Base-by-base conservation (phyloP, 768 basidiomycete species). In the Lentinula raphanica region DNA sequence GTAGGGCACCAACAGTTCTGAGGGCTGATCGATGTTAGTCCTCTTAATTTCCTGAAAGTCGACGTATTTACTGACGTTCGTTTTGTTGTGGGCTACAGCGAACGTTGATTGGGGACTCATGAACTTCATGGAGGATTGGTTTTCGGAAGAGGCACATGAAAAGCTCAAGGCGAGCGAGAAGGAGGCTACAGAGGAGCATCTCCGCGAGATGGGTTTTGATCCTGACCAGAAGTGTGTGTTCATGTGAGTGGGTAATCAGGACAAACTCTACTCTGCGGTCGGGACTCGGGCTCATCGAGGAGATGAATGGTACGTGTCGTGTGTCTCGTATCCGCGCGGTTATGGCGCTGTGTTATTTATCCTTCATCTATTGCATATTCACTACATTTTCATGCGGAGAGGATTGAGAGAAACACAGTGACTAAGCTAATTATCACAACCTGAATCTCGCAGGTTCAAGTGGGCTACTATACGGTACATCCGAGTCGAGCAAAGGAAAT, bases 81-180 rank as follows among this genome's bases (percentile, higher is more conserved):
- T 3, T 56, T 11, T 46, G 12, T 36, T 49, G 17, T 31, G 7
- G 19, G 36, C 49, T 45, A 17, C 59, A 92, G 90, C 79, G 3
- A 93, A 92, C 65, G 81, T 93, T 15, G 90, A 93, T 65, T 84
- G 83, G 79, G 89, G 84, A 1, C 67, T 92, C 46, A 74, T 88
- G 46, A 89, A 92, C 62, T 94, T 93, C 64, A 92, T 97, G 87
- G 79, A 87, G 58, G 86, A 90, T 64, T 97, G 93, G 92, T 98
- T 98, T 70, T 93, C 95, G 0, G 67, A 82, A 13, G 95, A 97
- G 68, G 78, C 92, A 15, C 82, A 77, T 58, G 79, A 78, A 64
- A 97, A 97, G 68, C 72, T 84, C 46, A 82, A 79, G 63, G 78
- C 82, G 61, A 94, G 94, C 68, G 86, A 90, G 68, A 75, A 72